Evolutionary conservation across 176 grass and related monocot species (phyloP).

Genomic region (Alopecurus myosuroides): DNA sequence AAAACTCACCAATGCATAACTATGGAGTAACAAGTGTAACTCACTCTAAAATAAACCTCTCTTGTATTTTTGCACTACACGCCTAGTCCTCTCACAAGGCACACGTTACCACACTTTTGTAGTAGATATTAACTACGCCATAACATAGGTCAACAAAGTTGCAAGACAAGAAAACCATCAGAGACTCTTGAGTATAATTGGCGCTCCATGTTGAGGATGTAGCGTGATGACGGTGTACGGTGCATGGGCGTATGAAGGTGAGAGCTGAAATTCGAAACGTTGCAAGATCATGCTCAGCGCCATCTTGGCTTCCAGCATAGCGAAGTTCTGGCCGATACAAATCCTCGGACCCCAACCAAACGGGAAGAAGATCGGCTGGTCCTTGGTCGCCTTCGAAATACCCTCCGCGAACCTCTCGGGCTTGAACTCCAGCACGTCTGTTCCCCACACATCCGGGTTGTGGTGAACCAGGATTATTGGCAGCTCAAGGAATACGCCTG

Average conservation of each 20-base stretch:
- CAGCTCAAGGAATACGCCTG: slow-evolving; percentile 43
- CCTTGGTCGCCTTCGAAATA: slow-evolving; percentile 58
- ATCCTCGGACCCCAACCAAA: slow-evolving; percentile 72
- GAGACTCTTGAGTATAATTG: slow-evolving; percentile 40
- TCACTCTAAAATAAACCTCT: too few relatives aligned
- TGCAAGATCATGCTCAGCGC: slow-evolving; percentile 58
- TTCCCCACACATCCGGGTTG: slow-evolving; percentile 49
- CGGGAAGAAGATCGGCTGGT: slow-evolving; percentile 44
- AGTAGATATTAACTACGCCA: not conserved
- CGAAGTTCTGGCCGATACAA: slow-evolving; percentile 78
- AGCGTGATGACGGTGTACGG: slow-evolving; percentile 37
- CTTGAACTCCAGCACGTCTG: slow-evolving; percentile 55
- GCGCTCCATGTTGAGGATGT: slow-evolving; percentile 69
- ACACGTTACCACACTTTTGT: too few relatives aligned
- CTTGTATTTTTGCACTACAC: too few relatives aligned
- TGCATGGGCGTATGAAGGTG: slow-evolving; percentile 51
- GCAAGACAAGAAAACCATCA: slow-evolving; percentile 18
- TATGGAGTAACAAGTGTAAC: too few relatives aligned
- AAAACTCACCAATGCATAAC: too few relatives aligned
- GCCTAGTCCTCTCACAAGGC: too few relatives aligned
- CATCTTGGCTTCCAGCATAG: slow-evolving; percentile 69
- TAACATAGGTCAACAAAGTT: not conserved
- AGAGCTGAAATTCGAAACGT: slow-evolving; percentile 50
- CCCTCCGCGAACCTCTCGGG: slow-evolving; percentile 59
- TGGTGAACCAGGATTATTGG: slow-evolving; percentile 60